A percentile compares a stretch with the other conserved stretches of the same genome.
These are phyloP conservation scores for Prunus davidiana DNA, from an alignment of 306 rosid genomes.

Conservation along the genomic window DNA sequence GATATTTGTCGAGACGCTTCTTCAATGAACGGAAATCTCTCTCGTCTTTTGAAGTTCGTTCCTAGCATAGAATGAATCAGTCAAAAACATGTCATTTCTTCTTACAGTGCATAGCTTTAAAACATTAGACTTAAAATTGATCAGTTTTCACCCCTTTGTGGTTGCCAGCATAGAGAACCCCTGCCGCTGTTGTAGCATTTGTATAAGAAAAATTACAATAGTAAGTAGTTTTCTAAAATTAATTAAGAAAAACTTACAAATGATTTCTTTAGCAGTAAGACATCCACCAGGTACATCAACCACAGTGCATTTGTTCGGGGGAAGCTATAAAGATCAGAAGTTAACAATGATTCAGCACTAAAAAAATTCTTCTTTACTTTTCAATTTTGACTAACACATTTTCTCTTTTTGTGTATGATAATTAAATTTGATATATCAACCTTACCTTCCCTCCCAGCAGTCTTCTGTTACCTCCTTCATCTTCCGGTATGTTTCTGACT, in stretches of 20 bases:
- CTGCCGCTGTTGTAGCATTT: neutral
- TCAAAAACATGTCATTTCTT: constrained; percentile 2
- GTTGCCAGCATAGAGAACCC: neutral
- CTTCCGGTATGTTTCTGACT: constrained; percentile 91
- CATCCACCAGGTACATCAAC: constrained; percentile 84
- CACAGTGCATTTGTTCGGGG: constrained; percentile 86
- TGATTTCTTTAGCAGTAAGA: constrained; percentile 75
- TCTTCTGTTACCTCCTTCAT: constrained; percentile 88
- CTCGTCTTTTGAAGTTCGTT: constrained; percentile 66
- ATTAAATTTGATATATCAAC: neutral
- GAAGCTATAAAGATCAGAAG: constrained; percentile 48
- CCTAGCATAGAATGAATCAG: constrained; percentile 44
- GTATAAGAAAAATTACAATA: neutral
- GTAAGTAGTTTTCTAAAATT: constrained; percentile 18
- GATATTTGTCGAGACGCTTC: constrained; percentile 73
- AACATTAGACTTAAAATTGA: neutral
- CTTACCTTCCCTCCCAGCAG: constrained; percentile 91
- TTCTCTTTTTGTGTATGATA: neutral
- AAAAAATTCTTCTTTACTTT: neutral
- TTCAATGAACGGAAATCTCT: constrained; percentile 88
- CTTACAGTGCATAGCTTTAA: neutral
- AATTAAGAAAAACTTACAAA: constrained; percentile 55
- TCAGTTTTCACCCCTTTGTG: neutral
- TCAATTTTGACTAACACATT: neutral
- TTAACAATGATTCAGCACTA: constrained; percentile 18